Percentiles rank a stretch among this genome's conserved stretches.
Evolutionary conservation across 2,329 filamentous ascomycete genomes (phyloP).

Genomic region (Anthostomella pinea): DNA sequence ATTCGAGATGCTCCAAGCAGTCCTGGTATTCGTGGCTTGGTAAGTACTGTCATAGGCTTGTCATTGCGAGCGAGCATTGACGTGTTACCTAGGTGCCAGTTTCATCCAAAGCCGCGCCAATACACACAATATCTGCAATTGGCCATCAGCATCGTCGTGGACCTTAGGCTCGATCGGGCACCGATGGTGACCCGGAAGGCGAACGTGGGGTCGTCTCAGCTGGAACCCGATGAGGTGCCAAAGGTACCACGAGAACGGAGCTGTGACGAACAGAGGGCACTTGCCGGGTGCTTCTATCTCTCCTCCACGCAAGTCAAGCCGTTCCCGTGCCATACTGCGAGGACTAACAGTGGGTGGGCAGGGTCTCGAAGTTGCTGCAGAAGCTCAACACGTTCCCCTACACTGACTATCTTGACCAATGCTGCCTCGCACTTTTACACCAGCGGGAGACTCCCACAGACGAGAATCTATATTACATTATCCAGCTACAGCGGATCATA

Average conservation of each 20-base stretch:
- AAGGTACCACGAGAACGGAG: neutral
- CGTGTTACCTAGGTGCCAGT: conserved; percentile 5
- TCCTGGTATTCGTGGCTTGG: conserved; percentile 10
- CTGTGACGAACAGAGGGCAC: conserved; percentile 40
- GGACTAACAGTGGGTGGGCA: conserved; percentile 14
- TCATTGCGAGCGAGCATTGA: neutral
- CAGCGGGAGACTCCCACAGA: conserved; percentile 33
- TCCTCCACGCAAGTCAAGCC: conserved; percentile 26
- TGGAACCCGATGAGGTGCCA: neutral
- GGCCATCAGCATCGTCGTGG: conserved; percentile 9
- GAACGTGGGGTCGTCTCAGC: neutral
- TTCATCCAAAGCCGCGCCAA: conserved; percentile 3
- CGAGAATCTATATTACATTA: conserved; percentile 33
- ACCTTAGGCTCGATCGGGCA: conserved; percentile 3
- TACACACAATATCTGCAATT: conserved; percentile 8
- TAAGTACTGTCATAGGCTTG: neutral
- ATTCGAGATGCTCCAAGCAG: conserved; percentile 7
- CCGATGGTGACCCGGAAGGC: conserved; percentile 1
- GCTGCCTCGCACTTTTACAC: conserved; percentile 32
- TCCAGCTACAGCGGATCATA: conserved; percentile 37
- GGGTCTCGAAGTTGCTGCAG: conserved; percentile 35
- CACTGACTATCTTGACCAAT: conserved; percentile 31
- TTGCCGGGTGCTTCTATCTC: conserved; percentile 42
- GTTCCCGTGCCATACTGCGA: neutral
- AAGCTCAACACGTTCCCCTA: conserved; percentile 30